phyloP scores from a whole-genome alignment of 1,284 basidiomycete genomes.

The Ganoderma multipileum region DNA sequence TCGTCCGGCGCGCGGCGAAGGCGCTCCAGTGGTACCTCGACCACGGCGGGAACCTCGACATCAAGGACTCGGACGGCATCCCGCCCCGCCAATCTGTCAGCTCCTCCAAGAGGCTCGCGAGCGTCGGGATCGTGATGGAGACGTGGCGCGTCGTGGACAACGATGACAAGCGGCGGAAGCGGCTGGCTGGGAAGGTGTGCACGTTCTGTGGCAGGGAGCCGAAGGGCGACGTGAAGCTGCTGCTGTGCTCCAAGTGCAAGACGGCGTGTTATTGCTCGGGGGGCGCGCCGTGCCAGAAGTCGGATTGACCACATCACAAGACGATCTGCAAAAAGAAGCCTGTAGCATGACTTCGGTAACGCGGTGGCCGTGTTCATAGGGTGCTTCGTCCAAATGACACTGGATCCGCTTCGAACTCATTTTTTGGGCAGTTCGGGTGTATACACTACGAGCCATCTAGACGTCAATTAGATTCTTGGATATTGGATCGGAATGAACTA shows the following conservation, averaged over 20 bases:
- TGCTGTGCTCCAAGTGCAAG: conserved; percentile 43
- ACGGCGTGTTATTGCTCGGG: conserved; percentile 41
- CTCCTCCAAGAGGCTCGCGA: conserved; percentile 28
- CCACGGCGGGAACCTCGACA: conserved; percentile 52
- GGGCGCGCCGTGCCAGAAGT: conserved; percentile 41
- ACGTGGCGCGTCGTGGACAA: conserved; percentile 37
- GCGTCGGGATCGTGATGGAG: conserved; percentile 18
- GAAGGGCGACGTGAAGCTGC: conserved; percentile 31
- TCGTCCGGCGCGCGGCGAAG: conserved; percentile 34
- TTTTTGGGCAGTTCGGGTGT: no score
- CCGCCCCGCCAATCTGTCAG: conserved; percentile 27
- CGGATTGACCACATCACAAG: conserved; percentile 47
- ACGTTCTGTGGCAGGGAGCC: conserved; percentile 44
- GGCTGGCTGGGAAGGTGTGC: conserved; percentile 39
- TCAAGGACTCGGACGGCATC: conserved; percentile 48
- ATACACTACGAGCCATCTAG: no score
- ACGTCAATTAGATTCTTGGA: no score
- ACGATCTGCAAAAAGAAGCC: conserved; percentile 33
- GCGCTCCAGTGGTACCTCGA: conserved; percentile 47
- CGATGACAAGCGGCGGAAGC: conserved; percentile 42
- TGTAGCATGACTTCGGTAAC: neutral
- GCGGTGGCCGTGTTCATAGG: no score
- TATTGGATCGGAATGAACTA: no score
- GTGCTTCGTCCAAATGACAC: no score
- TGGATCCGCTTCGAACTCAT: no score